phyloP scores from a whole-genome alignment of 495 filamentous ascomycete species.

The Staphylotrichum tortipilum region DNA sequence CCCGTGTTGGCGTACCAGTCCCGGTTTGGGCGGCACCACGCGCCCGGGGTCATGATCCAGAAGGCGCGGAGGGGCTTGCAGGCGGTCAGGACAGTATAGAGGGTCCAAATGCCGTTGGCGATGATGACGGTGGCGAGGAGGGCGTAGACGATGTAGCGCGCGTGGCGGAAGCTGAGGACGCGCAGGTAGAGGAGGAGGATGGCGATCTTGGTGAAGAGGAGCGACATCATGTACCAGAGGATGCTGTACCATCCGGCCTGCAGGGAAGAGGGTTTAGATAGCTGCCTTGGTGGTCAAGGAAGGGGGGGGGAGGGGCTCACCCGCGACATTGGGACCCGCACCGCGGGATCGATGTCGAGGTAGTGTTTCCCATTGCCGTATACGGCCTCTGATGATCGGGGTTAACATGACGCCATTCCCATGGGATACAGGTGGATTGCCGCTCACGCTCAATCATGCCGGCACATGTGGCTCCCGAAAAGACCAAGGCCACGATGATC shows the following conservation, averaged over 20 bases:
- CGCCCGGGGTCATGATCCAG: constrained; percentile 1
- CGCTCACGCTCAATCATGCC: constrained; percentile 2
- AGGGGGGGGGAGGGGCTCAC: not conserved
- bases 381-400: too few relatives aligned
- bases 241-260: constrained; percentile 24
- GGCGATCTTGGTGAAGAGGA: constrained; percentile 23
- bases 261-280: not conserved
- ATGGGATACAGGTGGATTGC: too few relatives aligned
- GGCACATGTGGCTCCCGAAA: constrained; percentile 8
- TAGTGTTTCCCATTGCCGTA: too few relatives aligned
- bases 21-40: constrained; percentile 9
- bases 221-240: constrained; percentile 21
- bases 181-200: constrained; percentile 22
- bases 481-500: constrained; percentile 15
- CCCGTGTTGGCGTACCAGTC: constrained; percentile 19
- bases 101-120: constrained; percentile 14
- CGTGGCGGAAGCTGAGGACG: constrained; percentile 19
- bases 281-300: not conserved
- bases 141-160: constrained; percentile 10
- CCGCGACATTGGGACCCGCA: too few relatives aligned
- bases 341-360: too few relatives aligned
- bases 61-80: constrained; percentile 16
- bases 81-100: constrained; percentile 17
- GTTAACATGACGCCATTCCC: too few relatives aligned
- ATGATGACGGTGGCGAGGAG: constrained; percentile 14